Percentiles rank a stretch among this genome's conserved stretches.
Evolutionary conservation across 345 rosid species (phyloP).

Genomic region (Eutrema japonicum): DNA sequence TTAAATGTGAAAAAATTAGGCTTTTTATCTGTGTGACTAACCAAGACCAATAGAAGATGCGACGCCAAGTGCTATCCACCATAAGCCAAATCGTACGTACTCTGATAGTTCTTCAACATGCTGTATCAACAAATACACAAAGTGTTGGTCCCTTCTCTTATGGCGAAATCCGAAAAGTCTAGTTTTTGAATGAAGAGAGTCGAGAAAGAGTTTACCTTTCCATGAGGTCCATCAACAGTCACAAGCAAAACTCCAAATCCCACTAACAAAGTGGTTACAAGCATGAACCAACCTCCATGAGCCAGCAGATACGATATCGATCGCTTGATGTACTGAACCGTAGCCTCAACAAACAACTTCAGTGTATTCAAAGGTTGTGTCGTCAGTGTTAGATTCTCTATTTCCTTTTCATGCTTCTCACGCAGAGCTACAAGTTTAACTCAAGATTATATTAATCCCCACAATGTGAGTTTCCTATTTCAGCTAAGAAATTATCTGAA

Average conservation of each 20-base stretch:
- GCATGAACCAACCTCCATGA: slow-evolving; percentile 78
- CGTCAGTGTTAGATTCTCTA: slow-evolving; percentile 70
- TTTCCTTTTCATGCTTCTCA: slow-evolving; percentile 67
- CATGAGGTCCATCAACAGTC: slow-evolving; percentile 84
- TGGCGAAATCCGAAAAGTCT: background rate
- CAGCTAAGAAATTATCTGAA: background rate
- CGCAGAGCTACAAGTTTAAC: slow-evolving; percentile 53
- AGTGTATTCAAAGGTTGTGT: slow-evolving; percentile 76
- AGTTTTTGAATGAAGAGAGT: background rate
- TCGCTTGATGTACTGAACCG: slow-evolving; percentile 58
- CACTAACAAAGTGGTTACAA: slow-evolving; percentile 45
- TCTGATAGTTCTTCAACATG: slow-evolving; percentile 77
- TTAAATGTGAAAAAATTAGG: background rate
- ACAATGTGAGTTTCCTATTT: slow-evolving; percentile 9
- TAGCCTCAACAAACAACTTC: slow-evolving; percentile 67
- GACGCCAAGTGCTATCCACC: slow-evolving; percentile 98
- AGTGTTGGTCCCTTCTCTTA: background rate
- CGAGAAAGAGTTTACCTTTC: slow-evolving; percentile 56
- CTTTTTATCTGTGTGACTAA: slow-evolving; percentile 46
- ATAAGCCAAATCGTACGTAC: slow-evolving; percentile 70
- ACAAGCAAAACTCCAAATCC: slow-evolving; percentile 53
- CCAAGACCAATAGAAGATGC: slow-evolving; percentile 99
- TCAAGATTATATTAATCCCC: slow-evolving; percentile 1
- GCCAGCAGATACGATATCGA: slow-evolving; percentile 58
- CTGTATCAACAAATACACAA: slow-evolving; percentile 47